Conservation (phyloP, 75 land plant species). For the Selaginella moellendorffii region DNA sequence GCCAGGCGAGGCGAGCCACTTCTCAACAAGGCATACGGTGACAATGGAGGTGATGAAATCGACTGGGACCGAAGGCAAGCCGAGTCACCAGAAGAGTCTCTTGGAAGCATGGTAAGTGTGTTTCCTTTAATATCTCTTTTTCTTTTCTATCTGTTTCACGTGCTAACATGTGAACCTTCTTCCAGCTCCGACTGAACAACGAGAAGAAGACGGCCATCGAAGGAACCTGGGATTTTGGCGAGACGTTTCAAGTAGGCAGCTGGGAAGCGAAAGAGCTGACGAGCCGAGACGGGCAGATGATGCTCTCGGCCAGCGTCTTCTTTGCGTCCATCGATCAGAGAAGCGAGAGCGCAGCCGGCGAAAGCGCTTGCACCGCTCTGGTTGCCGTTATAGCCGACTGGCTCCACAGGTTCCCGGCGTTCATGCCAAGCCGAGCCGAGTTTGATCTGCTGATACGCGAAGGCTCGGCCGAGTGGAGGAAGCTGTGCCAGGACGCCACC, state of each 20-base stretch:
- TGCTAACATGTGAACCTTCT: background rate
- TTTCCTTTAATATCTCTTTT: background rate
- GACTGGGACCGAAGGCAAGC: constrained; percentile 78
- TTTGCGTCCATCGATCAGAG: constrained; percentile 92
- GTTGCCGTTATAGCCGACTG: constrained; percentile 92
- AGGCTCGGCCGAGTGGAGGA: constrained; percentile 87
- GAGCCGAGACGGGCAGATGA: constrained; percentile 70
- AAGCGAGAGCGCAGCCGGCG: constrained; percentile 90
- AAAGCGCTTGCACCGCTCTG: constrained; percentile 89
- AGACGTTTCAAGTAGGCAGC: constrained; percentile 55
- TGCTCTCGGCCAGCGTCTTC: constrained; percentile 55
- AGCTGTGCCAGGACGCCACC: constrained; percentile 45
- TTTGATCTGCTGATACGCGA: constrained; percentile 75
- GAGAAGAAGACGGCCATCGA: too few species aligned
- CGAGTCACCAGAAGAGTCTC: too few species aligned
- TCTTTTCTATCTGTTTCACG: too few species aligned
- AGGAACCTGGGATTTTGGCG: constrained; percentile 90
- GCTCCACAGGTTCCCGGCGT: constrained; percentile 46
- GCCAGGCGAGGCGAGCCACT: constrained; percentile 72
- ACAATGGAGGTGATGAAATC: constrained; percentile 97
- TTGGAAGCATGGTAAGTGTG: background rate
- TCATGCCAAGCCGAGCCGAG: constrained; percentile 67
- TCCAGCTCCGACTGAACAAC: too few species aligned
- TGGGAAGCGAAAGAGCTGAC: constrained; percentile 67
- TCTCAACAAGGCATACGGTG: constrained; percentile 65